Conservation (phyloP, 2,329 filamentous ascomycete species). For the Endoconidiophora laricicola region DNA sequence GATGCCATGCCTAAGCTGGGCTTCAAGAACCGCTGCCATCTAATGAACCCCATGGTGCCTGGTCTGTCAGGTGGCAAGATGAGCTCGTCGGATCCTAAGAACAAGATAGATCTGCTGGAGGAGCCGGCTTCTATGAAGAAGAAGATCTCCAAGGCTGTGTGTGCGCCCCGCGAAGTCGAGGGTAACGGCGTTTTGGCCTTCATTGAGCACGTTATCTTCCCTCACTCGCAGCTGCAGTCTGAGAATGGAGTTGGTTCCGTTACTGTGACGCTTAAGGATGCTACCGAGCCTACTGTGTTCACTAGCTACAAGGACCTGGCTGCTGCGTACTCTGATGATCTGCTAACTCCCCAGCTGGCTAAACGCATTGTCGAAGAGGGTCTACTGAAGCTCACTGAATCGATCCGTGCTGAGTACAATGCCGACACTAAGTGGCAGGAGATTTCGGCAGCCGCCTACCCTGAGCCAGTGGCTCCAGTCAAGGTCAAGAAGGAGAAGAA, state of each 20-base stretch:
- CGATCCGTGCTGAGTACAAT: slow-evolving; percentile 60
- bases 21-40: slow-evolving; percentile 41
- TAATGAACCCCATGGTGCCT: slow-evolving; percentile 62
- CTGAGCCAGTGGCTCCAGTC: slow-evolving; percentile 27
- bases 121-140: slow-evolving; percentile 53
- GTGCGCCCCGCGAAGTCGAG: slow-evolving; percentile 58
- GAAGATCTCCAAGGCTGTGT: slow-evolving; percentile 76
- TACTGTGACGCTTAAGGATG: slow-evolving; percentile 48
- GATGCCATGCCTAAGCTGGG: slow-evolving; percentile 75
- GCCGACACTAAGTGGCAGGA: slow-evolving; percentile 61
- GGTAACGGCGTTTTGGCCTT: slow-evolving; percentile 79
- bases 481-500: slow-evolving; percentile 52
- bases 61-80: slow-evolving; percentile 78
- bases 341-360: slow-evolving; percentile 66
- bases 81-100: slow-evolving; percentile 58
- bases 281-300: slow-evolving; percentile 61
- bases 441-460: slow-evolving; percentile 60
- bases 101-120: slow-evolving; percentile 90
- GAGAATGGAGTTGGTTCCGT: slow-evolving; percentile 19
- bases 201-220: slow-evolving; percentile 73
- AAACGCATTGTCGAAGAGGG: slow-evolving; percentile 70
- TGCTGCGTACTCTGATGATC: slow-evolving; percentile 64
- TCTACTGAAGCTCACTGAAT: slow-evolving; percentile 55
- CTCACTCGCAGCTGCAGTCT: slow-evolving; percentile 47
- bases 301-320: slow-evolving; percentile 57